Percentiles rank a stretch among this genome's conserved stretches.
Evolutionary conservation across 148 eudicot species (phyloP).

Genomic region (Amaranthus hypochondriacus): DNA sequence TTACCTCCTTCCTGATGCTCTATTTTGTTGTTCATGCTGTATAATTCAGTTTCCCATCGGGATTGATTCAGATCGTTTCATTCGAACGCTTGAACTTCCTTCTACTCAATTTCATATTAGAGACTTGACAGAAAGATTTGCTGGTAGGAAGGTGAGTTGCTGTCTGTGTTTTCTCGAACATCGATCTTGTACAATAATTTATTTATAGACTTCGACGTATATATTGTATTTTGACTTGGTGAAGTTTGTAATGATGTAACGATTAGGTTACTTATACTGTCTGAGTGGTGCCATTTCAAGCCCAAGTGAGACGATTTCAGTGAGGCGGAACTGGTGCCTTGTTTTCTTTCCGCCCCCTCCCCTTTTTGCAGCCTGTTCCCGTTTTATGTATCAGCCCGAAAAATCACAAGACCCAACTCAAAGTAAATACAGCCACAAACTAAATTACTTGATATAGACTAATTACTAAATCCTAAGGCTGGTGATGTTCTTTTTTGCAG

Average conservation of each 20-base stretch:
- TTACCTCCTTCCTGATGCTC: slow-evolving; percentile 16
- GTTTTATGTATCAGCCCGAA: no score
- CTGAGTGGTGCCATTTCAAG: no score
- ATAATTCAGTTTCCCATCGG: slow-evolving; percentile 88
- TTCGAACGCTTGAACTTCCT: slow-evolving; percentile 68
- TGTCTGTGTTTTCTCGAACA: slow-evolving; percentile 3
- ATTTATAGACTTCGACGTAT: neutral
- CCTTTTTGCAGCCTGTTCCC: no score
- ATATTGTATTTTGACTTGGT: neutral
- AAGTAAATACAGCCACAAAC: no score
- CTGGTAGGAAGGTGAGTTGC: slow-evolving; percentile 78
- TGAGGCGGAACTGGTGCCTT: no score
- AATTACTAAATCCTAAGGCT: no score
- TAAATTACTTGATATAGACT: no score
- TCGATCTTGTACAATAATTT: neutral
- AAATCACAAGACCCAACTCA: no score
- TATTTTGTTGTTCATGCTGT: slow-evolving; percentile 1
- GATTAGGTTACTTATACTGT: neutral
- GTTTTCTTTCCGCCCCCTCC: no score
- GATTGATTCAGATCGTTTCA: slow-evolving; percentile 89
- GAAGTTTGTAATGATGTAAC: neutral
- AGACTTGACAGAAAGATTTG: slow-evolving; percentile 80
- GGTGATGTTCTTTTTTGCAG: no score
- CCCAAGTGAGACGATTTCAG: no score
- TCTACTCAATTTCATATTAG: slow-evolving; percentile 74